Base-by-base conservation (phyloP, 1,284 basidiomycete genomes). In the Pseudozyma tsukubaensis region DNA sequence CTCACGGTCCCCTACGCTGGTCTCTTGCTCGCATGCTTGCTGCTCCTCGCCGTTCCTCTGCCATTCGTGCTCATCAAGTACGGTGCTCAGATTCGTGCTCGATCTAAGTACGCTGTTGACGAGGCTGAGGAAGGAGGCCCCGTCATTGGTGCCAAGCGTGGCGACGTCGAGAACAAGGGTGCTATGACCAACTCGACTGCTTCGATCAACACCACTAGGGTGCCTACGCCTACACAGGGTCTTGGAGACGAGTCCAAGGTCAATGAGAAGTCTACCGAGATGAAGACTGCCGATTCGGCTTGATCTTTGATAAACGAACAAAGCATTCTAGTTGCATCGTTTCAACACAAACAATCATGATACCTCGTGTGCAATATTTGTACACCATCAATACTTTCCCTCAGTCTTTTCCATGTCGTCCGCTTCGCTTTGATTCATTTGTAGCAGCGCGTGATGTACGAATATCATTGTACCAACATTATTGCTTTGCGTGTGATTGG, bases 41-140 rank as follows among this genome's bases (percentile, higher is more conserved):
- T 79, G 5, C 56, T 56, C 3, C 59, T 79, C 12, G 76, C 77
- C 10, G 67, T 77, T 5, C 78, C 78, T 29, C 56, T 79, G 49
- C 78, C 78, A 5, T 79, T 79, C 43, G 37, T 79, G 37, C 47
- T 79, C 35, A 73, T 79, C 70, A 66, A 64, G 56, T 73, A 78
- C 50, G 78, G 78, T 24, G 78, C 76, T 37, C 40, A 50, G 47
- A 79, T 79, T 47, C 65, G 78, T 13, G 57, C 76, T 29, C 60
- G 64, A 18, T 76, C 72, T 51, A 78, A 72, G 62, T 79, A 78
- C 61, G 78, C 78, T 9, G 78, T 71, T 37, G 63, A 77, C 37
- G 68, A 66, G 40, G 19, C 55, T 9, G 67, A 64, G 37, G 62
- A 74, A 12, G 63, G 57, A 21, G 69, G 62, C 2, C 73, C 73